Conservation (phyloP, 2,329 filamentous ascomycete species). For the Botrytis fragariae region DNA sequence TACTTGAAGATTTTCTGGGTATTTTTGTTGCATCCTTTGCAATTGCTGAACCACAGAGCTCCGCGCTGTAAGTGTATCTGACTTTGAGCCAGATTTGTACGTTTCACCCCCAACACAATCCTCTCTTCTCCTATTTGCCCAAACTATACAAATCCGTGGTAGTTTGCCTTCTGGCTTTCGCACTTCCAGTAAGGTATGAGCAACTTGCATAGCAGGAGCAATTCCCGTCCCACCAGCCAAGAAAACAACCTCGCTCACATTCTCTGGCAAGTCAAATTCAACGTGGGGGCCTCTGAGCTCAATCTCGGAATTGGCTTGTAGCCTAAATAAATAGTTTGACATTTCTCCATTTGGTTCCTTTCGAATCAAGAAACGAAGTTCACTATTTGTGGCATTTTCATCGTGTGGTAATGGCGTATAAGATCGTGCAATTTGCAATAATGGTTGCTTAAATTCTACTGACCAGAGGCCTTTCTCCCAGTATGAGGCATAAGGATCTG, state of each 20-base stretch:
- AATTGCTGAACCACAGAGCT: constrained; percentile 60
- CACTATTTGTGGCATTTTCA: constrained; percentile 39
- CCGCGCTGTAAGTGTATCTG: neutral
- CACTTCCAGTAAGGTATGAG: constrained; percentile 55
- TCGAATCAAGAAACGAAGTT: constrained; percentile 74
- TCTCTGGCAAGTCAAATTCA: constrained; percentile 60
- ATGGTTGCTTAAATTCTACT: constrained; percentile 90
- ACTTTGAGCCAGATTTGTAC: constrained; percentile 37
- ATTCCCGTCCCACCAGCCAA: constrained; percentile 84
- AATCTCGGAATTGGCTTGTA: constrained; percentile 61
- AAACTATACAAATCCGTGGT: constrained; percentile 69
- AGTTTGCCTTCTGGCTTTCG: constrained; percentile 34
- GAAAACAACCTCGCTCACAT: constrained; percentile 65
- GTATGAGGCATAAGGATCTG: constrained; percentile 43
- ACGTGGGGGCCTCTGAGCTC: constrained; percentile 76
- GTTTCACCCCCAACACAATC: constrained; percentile 63
- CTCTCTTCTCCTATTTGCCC: constrained; percentile 69
- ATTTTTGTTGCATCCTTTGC: constrained; percentile 56
- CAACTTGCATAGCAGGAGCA: constrained; percentile 82
- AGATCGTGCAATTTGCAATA: constrained; percentile 84
- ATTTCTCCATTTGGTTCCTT: constrained; percentile 78
- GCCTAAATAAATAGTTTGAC: constrained; percentile 71
- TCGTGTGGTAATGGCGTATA: constrained; percentile 81
- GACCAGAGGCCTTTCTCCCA: constrained; percentile 74
- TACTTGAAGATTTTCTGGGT: constrained; percentile 58